phyloP scores from a whole-genome alignment of 768 basidiomycete genomes.

The Termitomyces sp. region DNA sequence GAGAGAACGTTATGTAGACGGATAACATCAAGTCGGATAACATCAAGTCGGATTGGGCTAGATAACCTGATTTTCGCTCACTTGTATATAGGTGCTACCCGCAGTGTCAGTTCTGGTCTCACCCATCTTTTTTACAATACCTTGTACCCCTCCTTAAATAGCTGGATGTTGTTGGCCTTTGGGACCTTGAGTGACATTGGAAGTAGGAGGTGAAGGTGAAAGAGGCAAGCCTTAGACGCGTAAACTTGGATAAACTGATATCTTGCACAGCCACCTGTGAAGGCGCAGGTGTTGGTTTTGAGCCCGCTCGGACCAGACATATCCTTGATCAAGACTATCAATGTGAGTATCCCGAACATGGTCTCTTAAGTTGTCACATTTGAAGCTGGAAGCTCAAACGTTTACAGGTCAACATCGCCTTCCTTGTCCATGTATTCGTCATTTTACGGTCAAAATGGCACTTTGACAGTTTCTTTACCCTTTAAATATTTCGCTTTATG shows the following conservation, averaged over 20 bases:
- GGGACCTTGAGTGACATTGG: slow-evolving; percentile 93
- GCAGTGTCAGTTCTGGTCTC: slow-evolving; percentile 3
- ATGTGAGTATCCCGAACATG: background rate
- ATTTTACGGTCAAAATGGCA: background rate
- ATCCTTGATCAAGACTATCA: background rate
- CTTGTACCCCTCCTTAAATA: slow-evolving; percentile 99
- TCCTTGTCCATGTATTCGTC: background rate
- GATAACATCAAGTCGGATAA: no score
- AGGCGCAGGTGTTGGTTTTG: background rate
- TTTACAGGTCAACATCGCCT: background rate
- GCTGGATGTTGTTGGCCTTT: slow-evolving; percentile 78
- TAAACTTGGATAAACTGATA: slow-evolving; percentile 14
- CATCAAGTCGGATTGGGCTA: no score
- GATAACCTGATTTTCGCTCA: no score
- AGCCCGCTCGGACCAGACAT: background rate
- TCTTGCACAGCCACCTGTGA: slow-evolving; percentile 18
- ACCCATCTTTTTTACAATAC: slow-evolving; percentile 26
- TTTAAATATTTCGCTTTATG: slow-evolving; percentile 2
- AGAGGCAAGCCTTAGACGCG: slow-evolving; percentile 11
- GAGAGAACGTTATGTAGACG: no score
- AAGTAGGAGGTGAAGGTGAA: slow-evolving; percentile 6
- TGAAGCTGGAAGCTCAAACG: background rate
- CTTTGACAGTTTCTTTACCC: background rate
- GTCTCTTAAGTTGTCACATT: background rate
- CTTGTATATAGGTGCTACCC: slow-evolving; percentile 56